Conservation (phyloP, 306 rosid species). For the Delonix regia region DNA sequence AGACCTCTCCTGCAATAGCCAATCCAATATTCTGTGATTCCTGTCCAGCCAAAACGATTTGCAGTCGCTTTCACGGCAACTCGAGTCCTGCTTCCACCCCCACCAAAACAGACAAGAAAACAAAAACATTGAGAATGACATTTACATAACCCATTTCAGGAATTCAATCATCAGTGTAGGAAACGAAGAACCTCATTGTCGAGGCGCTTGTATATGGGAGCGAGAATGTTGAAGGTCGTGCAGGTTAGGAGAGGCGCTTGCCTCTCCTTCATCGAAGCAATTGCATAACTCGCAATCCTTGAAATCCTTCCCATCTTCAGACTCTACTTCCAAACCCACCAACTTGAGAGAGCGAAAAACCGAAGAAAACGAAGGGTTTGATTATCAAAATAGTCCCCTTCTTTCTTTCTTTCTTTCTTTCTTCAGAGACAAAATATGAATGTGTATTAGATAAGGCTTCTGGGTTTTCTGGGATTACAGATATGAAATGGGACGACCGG, state of each 20-base stretch:
- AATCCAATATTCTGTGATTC: constrained; percentile 83
- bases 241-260: constrained; percentile 82
- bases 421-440: background rate
- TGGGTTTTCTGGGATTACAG: background rate
- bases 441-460: background rate
- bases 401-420: background rate
- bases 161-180: background rate
- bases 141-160: background rate
- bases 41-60: constrained; percentile 80
- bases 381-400: background rate
- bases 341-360: background rate
- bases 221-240: constrained; percentile 94
- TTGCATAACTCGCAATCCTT: constrained; percentile 78
- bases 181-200: constrained; percentile 55
- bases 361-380: background rate
- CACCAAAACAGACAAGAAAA: background rate
- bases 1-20: constrained; percentile 76
- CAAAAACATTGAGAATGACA: background rate
- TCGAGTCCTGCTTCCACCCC: constrained; percentile 62
- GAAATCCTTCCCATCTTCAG: constrained; percentile 70
- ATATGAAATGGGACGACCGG: background rate
- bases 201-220: constrained; percentile 96
- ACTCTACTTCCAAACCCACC: constrained; percentile 43
- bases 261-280: constrained; percentile 67
- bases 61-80: constrained; percentile 76